Base-by-base conservation (phyloP, 208 protist species). In the Trypanosoma avium region DNA sequence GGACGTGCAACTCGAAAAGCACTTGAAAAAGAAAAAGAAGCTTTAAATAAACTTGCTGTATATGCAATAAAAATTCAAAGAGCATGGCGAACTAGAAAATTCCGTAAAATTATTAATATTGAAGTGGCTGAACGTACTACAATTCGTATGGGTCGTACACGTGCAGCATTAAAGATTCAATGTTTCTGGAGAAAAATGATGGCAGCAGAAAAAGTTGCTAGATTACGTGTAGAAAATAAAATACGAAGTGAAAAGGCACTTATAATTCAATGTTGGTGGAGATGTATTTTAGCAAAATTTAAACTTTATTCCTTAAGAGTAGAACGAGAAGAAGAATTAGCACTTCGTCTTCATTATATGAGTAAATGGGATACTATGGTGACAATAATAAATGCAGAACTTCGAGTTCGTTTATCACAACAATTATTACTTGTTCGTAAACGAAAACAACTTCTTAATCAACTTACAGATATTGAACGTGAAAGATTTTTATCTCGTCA, bases 101-200 rank as follows among this genome's bases (percentile, higher is more conserved):
- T 73, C 17, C 75, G 79, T 7, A 38, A 49, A 27, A 57, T 53
- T n/a, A 67, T 94, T 22, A 66, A 69, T 24, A n/a, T 53, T 17
- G 73, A 77, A 36, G 52, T 92, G 36, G 35, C 42, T 33, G 27
- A 58, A 32, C 81, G 86, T 47, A 63, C 67, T 12, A 50, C 19
- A 3, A 47, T 61, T 36, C 77, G 78, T n/a, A 24, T 67, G 49
- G 50, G 64, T 19, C 62, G 71, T 12, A 40, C 55, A 17, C 22
- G 56, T 21, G 85, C 88, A n/a, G 86, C 79, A 4, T 49, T 93
- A 35, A 63, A 43, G 33, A 61, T 96, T 35, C 90, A 96, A 77
- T 90, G 84, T 68, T 90, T 92, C 73, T 96, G 90, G 90, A 78
- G 90, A 29, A 88, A 80, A 69, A 81, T 85, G 70, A 52, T 70